These are phyloP conservation scores for Colletotrichum lini DNA, from an alignment of 2,329 filamentous ascomycete species.

Conservation along the genomic window DNA sequence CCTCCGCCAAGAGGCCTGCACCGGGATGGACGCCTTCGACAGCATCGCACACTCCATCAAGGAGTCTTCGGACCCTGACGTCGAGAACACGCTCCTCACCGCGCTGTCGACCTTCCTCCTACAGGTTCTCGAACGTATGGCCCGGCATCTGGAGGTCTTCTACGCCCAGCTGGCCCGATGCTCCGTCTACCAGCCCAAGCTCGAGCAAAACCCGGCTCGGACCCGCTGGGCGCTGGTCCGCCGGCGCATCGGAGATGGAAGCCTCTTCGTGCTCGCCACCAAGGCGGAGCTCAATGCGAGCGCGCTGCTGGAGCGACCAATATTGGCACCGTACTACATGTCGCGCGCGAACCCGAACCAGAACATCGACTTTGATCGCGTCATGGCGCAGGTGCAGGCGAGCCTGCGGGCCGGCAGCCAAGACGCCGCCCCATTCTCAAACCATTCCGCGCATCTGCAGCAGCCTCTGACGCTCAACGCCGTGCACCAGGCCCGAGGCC, in stretches of 20 bases:
- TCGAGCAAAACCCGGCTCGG: constrained; percentile 67
- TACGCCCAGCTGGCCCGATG: constrained; percentile 65
- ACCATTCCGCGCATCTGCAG: constrained; percentile 43
- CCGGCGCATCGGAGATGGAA: constrained; percentile 63
- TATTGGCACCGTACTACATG: constrained; percentile 48
- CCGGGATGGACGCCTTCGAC: constrained; percentile 69
- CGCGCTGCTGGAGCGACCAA: constrained; percentile 46
- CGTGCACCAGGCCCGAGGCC: constrained; percentile 58
- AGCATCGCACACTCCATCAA: constrained; percentile 53
- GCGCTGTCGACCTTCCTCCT: constrained; percentile 63
- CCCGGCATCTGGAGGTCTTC: constrained; percentile 64
- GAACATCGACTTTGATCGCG: constrained; percentile 61
- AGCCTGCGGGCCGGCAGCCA: constrained; percentile 48
- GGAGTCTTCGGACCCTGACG: constrained; percentile 51
- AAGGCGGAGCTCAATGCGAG: constrained; percentile 51
- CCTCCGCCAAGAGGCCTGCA: constrained; percentile 65
- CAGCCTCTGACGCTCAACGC: constrained; percentile 56
- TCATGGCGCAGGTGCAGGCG: constrained; percentile 59
- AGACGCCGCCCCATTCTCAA: constrained; percentile 40
- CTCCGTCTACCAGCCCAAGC: constrained; percentile 64
- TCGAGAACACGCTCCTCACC: constrained; percentile 55
- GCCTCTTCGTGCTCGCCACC: constrained; percentile 64
- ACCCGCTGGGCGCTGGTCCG: constrained; percentile 66
- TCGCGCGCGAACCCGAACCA: constrained; percentile 47
- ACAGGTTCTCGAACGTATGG: constrained; percentile 67